phyloP scores from a whole-genome alignment of 345 rosid genomes.

The Brassica napus region Da-Ae NC_063442.1:8051501-8052000 shows the following conservation, averaged over 20 bases:
- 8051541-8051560: constrained; percentile 87
- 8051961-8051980: constrained; percentile 84
- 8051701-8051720: constrained; percentile 68
- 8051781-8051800: constrained; percentile 16
- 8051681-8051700: constrained; percentile 87
- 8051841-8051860: background rate
- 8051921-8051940: constrained; percentile 57
- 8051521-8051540: constrained; percentile 75
- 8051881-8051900: constrained; percentile 74
- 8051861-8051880: constrained; percentile 1
- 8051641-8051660: background rate
- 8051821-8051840: background rate
- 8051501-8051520: constrained; percentile 74
- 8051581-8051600: constrained; percentile 63
- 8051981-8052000: constrained; percentile 38
- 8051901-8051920: constrained; percentile 91
- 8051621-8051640: background rate
- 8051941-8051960: constrained; percentile 68
- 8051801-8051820: background rate
- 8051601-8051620: background rate
- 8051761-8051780: constrained; percentile 15
- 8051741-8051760: constrained; percentile 92
- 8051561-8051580: constrained; percentile 85
- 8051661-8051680: constrained; percentile 59
- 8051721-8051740: constrained; percentile 73